Evolutionary conservation across 768 basidiomycete species (phyloP).

Genomic region (Tephrocybe sp.): DNA sequence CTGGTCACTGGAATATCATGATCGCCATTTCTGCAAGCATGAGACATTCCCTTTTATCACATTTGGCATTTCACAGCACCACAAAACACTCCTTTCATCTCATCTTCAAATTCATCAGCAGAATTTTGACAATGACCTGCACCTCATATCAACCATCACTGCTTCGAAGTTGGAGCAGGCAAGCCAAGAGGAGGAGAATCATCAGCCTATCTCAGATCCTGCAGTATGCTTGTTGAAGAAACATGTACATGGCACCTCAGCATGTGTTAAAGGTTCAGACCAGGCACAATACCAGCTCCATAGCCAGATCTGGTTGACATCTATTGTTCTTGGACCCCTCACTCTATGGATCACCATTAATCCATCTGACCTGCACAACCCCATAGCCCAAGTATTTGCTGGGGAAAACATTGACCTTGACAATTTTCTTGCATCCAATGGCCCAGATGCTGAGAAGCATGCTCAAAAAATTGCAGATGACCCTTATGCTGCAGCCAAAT

Average conservation of each 20-base stretch:
- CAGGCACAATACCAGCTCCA: slow-evolving; percentile 24
- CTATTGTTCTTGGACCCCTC: slow-evolving; percentile 27
- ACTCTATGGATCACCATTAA: slow-evolving; percentile 46
- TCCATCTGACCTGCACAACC: slow-evolving; percentile 39
- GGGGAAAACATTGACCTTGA: slow-evolving; percentile 46
- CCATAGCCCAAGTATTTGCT: slow-evolving; percentile 42
- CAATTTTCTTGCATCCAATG: slow-evolving; percentile 22
- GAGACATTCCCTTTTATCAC: slow-evolving; percentile 25
- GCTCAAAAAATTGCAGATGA: slow-evolving; percentile 32
- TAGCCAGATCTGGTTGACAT: slow-evolving; percentile 37
- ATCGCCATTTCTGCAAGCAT: slow-evolving; percentile 28
- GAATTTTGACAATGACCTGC: slow-evolving; percentile 22
- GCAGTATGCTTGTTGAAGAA: slow-evolving; percentile 23
- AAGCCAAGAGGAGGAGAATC: slow-evolving; percentile 28
- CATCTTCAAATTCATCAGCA: slow-evolving; percentile 30
- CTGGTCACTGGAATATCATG: slow-evolving; percentile 19
- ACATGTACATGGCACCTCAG: slow-evolving; percentile 23
- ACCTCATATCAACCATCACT: slow-evolving; percentile 23
- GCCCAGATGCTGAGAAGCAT: slow-evolving; percentile 21
- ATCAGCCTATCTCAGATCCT: slow-evolving; percentile 23
- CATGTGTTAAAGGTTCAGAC: slow-evolving; percentile 31
- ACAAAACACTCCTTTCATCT: slow-evolving; percentile 22
- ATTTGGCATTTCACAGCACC: slow-evolving; percentile 28
- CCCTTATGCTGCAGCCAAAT: slow-evolving; percentile 42
- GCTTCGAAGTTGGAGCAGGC: slow-evolving; percentile 28